Percentiles rank a stretch among this genome's conserved stretches.
Conservation (phyloP, 805 yeast genomes). For the Candida multigemmis region DNA sequence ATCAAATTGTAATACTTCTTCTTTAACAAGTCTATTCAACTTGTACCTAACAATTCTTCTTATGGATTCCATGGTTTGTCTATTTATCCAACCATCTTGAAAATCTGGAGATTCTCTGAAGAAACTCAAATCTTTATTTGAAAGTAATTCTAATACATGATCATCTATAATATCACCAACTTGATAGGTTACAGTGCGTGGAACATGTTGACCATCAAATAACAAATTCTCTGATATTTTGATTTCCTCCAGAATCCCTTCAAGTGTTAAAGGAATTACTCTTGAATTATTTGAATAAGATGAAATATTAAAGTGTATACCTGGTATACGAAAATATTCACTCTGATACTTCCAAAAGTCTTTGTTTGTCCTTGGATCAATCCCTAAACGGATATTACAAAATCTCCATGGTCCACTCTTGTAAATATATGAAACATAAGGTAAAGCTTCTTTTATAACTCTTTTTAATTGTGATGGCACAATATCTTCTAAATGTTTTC, state of each 20-base stretch:
- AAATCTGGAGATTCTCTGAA: constrained; percentile 28
- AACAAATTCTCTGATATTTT: constrained; percentile 31
- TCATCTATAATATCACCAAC: constrained; percentile 71
- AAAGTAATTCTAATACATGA: constrained; percentile 40
- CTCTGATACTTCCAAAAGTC: constrained; percentile 65
- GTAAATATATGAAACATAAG: constrained; percentile 74
- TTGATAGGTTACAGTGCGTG: constrained; percentile 65
- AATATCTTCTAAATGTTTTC: constrained; percentile 57
- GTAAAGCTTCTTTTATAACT: constrained; percentile 65
- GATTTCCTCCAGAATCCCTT: no score
- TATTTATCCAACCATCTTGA: constrained; percentile 75
- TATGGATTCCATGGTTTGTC: constrained; percentile 50
- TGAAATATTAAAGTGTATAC: constrained; percentile 10
- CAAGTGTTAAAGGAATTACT: no score
- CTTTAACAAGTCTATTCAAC: constrained; percentile 49
- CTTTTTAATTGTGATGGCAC: constrained; percentile 37
- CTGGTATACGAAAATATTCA: constrained; percentile 64
- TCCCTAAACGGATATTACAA: constrained; percentile 68
- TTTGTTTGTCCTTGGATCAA: constrained; percentile 57
- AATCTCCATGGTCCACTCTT: constrained; percentile 95
- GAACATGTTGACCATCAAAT: constrained; percentile 66
- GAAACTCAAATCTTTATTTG: constrained; percentile 26
- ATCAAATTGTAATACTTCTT: constrained; percentile 33
- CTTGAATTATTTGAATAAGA: not conserved
- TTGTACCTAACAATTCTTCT: constrained; percentile 69